Percentiles rank a stretch among this genome's conserved stretches.
These are phyloP conservation scores for Leccinum subrobustum DNA, from an alignment of 1,284 basidiomycete genomes.

Conservation along the genomic window DNA sequence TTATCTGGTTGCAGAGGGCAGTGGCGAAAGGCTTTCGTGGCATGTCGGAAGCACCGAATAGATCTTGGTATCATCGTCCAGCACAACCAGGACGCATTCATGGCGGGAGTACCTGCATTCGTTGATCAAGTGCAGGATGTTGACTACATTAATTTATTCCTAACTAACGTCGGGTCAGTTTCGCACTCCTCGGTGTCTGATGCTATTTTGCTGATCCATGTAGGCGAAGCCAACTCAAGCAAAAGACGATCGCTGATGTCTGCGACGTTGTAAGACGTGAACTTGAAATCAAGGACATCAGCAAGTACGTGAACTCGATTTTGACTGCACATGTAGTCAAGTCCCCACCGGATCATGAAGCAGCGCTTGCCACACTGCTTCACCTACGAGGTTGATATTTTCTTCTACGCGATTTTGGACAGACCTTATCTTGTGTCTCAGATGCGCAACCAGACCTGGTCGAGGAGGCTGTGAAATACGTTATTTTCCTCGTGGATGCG, in stretches of 20 bases:
- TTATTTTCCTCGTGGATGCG: constrained; percentile 97
- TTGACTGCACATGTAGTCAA: constrained; percentile 94
- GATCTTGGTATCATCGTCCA: constrained; percentile 90
- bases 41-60: constrained; percentile 91
- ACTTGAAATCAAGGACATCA: constrained; percentile 71
- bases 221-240: constrained; percentile 53
- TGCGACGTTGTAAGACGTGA: constrained; percentile 80
- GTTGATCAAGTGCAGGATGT: constrained; percentile 86
- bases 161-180: constrained; percentile 80
- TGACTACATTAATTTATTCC: constrained; percentile 92
- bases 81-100: constrained; percentile 71
- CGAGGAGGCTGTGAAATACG: constrained; percentile 96
- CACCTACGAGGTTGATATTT: constrained; percentile 63
- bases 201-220: constrained; percentile 1
- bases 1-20: constrained; percentile 43
- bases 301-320: constrained; percentile 87
- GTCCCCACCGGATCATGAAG: constrained; percentile 88
- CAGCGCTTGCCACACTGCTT: constrained; percentile 77
- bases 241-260: constrained; percentile 63
- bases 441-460: constrained; percentile 75
- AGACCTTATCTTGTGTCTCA: constrained; percentile 30
- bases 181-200: neutral
- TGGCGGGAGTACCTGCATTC: constrained; percentile 62
- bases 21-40: constrained; percentile 85
- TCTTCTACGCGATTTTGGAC: neutral